phyloP scores from a whole-genome alignment of 352 stramenopile species.

The Phytophthora brassicae region DNA sequence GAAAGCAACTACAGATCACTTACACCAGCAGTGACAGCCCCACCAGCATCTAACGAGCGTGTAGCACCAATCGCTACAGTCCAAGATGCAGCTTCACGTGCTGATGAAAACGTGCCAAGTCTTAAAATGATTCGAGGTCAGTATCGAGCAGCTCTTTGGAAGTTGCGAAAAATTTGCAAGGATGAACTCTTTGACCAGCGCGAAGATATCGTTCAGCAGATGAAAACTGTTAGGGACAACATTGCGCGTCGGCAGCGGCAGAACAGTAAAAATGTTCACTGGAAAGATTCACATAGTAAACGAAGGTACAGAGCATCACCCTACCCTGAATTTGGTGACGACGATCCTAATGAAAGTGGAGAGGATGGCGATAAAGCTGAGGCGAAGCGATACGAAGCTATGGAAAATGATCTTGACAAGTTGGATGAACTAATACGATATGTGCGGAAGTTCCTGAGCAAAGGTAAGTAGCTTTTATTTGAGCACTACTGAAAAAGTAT shows the following conservation, averaged over 20 bases:
- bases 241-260: slow-evolving; percentile 27
- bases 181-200: slow-evolving; percentile 57
- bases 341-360: slow-evolving; percentile 14
- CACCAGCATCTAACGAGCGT: slow-evolving; percentile 20
- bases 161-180: slow-evolving; percentile 59
- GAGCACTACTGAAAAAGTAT: background rate
- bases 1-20: slow-evolving; percentile 45
- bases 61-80: background rate
- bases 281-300: slow-evolving; percentile 1
- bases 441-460: slow-evolving; percentile 41
- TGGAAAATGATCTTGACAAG: slow-evolving; percentile 58
- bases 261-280: slow-evolving; percentile 3
- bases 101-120: background rate
- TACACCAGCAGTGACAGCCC: background rate
- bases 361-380: background rate
- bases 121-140: slow-evolving; percentile 19
- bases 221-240: slow-evolving; percentile 29
- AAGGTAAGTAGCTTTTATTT: slow-evolving; percentile 35
- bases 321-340: slow-evolving; percentile 18
- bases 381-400: slow-evolving; percentile 40
- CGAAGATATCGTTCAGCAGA: slow-evolving; percentile 36
- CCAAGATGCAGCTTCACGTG: slow-evolving; percentile 3
- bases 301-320: slow-evolving; percentile 1
- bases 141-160: slow-evolving; percentile 58
- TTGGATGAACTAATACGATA: slow-evolving; percentile 55